phyloP scores from a whole-genome alignment of 2,329 filamentous ascomycete species.

The Pseudogymnoascus destructans region DNA sequence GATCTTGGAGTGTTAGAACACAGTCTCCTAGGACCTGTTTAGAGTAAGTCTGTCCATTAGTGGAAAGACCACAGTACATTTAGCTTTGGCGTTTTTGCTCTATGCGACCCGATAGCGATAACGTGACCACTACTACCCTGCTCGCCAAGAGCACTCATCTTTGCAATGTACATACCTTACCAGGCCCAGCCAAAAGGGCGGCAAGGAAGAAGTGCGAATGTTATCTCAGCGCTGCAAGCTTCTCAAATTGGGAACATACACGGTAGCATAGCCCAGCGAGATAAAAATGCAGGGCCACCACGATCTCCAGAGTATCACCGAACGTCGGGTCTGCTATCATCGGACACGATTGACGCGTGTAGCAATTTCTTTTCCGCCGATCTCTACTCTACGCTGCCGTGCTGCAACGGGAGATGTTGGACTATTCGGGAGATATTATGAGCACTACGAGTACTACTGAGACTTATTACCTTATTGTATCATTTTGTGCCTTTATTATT shows the following conservation, averaged over 20 bases:
- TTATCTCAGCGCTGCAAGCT: background rate
- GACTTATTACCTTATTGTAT: slow-evolving; percentile 9
- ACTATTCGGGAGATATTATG: background rate
- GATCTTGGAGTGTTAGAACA: background rate
- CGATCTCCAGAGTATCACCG: background rate
- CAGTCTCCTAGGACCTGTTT: background rate
- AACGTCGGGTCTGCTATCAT: background rate
- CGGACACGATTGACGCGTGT: background rate
- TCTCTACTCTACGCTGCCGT: background rate
- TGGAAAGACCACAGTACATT: background rate
- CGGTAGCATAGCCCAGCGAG: background rate
- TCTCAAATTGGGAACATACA: slow-evolving; percentile 6
- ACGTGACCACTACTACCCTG: background rate
- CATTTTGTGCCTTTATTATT: slow-evolving; percentile 6
- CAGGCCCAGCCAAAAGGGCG: background rate
- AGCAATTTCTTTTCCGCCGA: background rate
- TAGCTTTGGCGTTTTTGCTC: background rate
- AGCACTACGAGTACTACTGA: slow-evolving; percentile 4
- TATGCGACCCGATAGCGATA: background rate
- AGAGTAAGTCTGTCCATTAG: background rate
- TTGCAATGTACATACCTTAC: slow-evolving; percentile 6
- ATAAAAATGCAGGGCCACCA: slow-evolving; percentile 1
- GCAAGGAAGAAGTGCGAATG: slow-evolving; percentile 1
- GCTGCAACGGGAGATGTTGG: background rate
- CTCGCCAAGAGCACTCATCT: background rate